Conservation (phyloP, 768 basidiomycete species). For the Coprinopsis strossmayeri region DNA sequence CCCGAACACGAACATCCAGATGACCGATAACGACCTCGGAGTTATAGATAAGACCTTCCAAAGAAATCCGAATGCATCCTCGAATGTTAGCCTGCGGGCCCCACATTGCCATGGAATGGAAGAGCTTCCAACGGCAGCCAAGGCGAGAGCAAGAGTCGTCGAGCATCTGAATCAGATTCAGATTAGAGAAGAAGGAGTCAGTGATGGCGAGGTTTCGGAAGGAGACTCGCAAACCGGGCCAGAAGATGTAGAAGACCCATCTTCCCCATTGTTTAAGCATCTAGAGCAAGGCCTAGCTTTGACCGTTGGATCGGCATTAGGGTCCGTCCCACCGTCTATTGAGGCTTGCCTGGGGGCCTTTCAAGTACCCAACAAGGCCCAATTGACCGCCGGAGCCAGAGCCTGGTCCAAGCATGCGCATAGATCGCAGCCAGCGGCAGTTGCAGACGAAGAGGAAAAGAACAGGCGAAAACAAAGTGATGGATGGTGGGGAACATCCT, state of each 20-base stretch:
- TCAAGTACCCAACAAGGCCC: constrained; percentile 38
- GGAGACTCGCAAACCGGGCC: neutral
- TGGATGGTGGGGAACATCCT: constrained; percentile 58
- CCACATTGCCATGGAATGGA: constrained; percentile 36
- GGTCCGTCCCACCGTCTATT: constrained; percentile 38
- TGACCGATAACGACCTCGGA: too few species aligned
- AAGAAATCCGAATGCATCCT: too few species aligned
- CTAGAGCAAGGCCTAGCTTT: constrained; percentile 49
- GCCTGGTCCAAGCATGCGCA: constrained; percentile 67
- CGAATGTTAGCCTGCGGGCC: neutral
- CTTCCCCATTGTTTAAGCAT: constrained; percentile 34
- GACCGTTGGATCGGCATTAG: constrained; percentile 54
- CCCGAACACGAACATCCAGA: too few species aligned
- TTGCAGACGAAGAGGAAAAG: constrained; percentile 5
- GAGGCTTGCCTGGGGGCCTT: constrained; percentile 50
- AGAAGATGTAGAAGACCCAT: constrained; percentile 7
- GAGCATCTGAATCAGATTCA: constrained; percentile 11
- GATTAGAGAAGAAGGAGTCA: too few species aligned
- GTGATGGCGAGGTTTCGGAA: too few species aligned
- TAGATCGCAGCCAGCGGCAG: constrained; percentile 31
- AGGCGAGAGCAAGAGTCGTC: constrained; percentile 30
- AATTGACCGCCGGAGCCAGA: constrained; percentile 51
- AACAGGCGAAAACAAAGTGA: constrained; percentile 16
- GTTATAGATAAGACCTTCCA: too few species aligned
- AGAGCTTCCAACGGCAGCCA: constrained; percentile 33